These are phyloP conservation scores for Beauveria asiatica DNA, from an alignment of 2,329 filamentous ascomycete genomes.

Conservation along the genomic window DNA sequence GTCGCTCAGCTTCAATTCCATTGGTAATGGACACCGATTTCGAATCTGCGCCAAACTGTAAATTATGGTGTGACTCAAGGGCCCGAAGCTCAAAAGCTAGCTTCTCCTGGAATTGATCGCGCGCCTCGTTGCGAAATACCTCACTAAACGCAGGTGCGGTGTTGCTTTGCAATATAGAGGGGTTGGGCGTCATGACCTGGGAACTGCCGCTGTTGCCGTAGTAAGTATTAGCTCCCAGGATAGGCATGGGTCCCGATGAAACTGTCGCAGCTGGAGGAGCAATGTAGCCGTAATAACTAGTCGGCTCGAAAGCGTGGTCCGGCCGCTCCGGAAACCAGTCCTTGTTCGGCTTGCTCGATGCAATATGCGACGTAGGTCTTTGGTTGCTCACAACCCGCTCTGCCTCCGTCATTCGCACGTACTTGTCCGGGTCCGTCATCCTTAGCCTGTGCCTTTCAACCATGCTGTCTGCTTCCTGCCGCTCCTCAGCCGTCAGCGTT, in stretches of 20 bases:
- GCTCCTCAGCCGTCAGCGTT: constrained; percentile 51
- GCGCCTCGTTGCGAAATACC: background rate
- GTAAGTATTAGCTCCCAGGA: background rate
- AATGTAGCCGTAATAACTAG: background rate
- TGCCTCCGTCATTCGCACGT: constrained; percentile 16
- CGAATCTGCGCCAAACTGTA: background rate
- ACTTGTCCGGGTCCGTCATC: constrained; percentile 25
- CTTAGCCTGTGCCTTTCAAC: constrained; percentile 26
- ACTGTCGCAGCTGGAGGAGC: background rate
- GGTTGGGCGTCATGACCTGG: background rate
- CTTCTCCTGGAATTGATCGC: background rate
- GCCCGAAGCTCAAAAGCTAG: background rate
- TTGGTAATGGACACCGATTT: background rate
- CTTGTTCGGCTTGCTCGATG: constrained; percentile 3
- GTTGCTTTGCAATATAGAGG: constrained; percentile 10
- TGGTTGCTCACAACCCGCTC: background rate
- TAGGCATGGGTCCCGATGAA: background rate
- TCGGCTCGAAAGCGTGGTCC: background rate
- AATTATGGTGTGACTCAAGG: background rate
- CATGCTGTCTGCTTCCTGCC: constrained; percentile 40
- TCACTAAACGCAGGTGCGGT: background rate
- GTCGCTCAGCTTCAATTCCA: constrained; percentile 20
- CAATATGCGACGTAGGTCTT: background rate
- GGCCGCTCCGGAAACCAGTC: background rate
- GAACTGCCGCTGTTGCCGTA: background rate